Conservation (phyloP, 2,329 filamentous ascomycete genomes). For the Dichotomopilus funicola region DNA sequence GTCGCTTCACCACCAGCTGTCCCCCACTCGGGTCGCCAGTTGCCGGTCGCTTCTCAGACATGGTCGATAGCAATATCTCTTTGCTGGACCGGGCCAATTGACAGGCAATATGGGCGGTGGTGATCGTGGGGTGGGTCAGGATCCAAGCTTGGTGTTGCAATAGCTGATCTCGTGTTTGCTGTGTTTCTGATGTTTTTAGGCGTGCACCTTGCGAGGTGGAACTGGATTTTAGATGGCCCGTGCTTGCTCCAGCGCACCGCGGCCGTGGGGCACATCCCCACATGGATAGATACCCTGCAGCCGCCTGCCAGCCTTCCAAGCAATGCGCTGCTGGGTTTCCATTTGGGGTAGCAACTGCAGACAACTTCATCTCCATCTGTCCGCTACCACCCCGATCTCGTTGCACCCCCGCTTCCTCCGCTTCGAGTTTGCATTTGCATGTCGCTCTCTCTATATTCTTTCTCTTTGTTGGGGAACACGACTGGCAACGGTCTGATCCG, state of each 20-base stretch:
- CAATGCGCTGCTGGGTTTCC: neutral
- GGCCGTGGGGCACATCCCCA: conserved; percentile 12
- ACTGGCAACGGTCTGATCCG: neutral
- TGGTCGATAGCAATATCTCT: conserved; percentile 32
- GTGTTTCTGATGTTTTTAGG: no score
- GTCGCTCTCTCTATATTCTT: neutral
- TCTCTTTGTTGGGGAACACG: neutral
- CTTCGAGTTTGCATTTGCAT: neutral
- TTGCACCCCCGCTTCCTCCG: no score
- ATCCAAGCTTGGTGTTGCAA: conserved; percentile 5
- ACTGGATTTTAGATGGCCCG: conserved; percentile 25
- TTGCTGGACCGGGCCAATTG: neutral
- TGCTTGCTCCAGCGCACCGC: conserved; percentile 3
- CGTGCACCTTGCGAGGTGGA: neutral
- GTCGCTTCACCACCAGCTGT: conserved; percentile 83
- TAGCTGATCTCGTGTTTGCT: neutral
- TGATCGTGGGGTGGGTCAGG: neutral
- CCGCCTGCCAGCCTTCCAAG: no score
- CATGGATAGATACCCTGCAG: conserved; percentile 9
- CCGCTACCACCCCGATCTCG: no score
- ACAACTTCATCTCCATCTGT: neutral
- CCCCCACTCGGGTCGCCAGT: conserved; percentile 71
- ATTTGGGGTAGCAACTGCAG: neutral
- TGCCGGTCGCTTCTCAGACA: conserved; percentile 94
- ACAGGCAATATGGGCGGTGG: neutral